Evolutionary conservation across 2,329 filamentous ascomycete species (phyloP), one percentile per base, ranked within the genome.

Genomic region (Pseudogymnoascus sp.): DNA sequence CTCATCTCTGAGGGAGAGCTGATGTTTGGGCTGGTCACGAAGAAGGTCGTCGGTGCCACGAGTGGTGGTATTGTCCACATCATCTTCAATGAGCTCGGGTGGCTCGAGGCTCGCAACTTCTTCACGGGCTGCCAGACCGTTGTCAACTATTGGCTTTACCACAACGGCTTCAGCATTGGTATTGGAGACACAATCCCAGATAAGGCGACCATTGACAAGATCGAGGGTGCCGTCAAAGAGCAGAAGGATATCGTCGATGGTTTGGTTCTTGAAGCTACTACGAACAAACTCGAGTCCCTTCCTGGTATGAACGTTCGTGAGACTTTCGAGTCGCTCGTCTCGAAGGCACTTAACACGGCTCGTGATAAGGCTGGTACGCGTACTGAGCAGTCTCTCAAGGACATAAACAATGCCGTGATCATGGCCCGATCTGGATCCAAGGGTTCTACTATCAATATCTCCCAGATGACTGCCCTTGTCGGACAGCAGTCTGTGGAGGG

Each of bases 271-370:
- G 80, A 85, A 72, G 96, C 96, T 1, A 96, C 93, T 3, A 86
- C 87, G 61, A 96, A 97, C 75, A 82, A 87, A 70, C 85, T 99
- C 57, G 95, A 99, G 76, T 86, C 93, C n/a, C 79, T 95, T 62
- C 95, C 95, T 47, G 95, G 95, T 84, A 97, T 99, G 93, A 99
- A 96, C 68, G 89, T 99, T 65, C 90, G 96, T 80, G 92, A 96
- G 74, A 97, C 95, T 0, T 99, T 99, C 74, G 95, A 99, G 78
- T 96, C 90, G 79, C 93, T 96, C 78, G 95, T 97, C 35, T 96
- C 93, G 59, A 92, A 93, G 76, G 91, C 91, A 64, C 81, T 99
- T 63, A 97, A 99, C 78, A 91, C 89, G 67, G 93, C 93, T 74
- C 93, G 93, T 89, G 95, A 99, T 74, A 90, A 93, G 76, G 95